Evolutionary conservation across 805 yeast species (phyloP).

Genomic region (Candida schatavii): DNA sequence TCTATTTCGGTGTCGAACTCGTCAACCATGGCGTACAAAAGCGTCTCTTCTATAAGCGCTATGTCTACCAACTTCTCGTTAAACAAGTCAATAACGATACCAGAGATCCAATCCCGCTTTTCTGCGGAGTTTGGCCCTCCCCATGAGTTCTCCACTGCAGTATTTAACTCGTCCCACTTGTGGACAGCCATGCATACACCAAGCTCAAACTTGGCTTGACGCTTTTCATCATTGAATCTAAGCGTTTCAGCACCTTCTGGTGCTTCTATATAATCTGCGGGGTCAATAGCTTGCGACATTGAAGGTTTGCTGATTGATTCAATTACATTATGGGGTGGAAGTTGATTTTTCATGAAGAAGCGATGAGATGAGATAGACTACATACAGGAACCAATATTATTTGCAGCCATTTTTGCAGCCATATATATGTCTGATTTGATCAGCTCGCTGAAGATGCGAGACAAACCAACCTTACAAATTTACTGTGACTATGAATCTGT

Average conservation of each 20-base stretch:
- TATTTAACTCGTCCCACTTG: constrained; percentile 81
- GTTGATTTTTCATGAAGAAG: too few species aligned
- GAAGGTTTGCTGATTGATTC: too few species aligned
- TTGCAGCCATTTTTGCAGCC: neutral
- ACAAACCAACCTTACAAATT: too few species aligned
- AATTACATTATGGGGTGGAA: too few species aligned
- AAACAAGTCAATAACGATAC: constrained; percentile 77
- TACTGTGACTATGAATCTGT: too few species aligned
- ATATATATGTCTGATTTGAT: too few species aligned
- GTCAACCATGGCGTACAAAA: constrained; percentile 87
- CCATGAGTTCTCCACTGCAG: constrained; percentile 92
- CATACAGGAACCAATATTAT: neutral
- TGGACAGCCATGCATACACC: constrained; percentile 92
- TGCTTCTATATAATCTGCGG: constrained; percentile 55
- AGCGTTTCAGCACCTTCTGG: constrained; percentile 37
- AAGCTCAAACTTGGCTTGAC: constrained; percentile 83
- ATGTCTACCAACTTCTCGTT: constrained; percentile 66
- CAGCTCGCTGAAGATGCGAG: too few species aligned
- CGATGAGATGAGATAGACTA: constrained; percentile 7
- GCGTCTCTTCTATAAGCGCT: constrained; percentile 76
- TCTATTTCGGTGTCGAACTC: constrained; percentile 89
- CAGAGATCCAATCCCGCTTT: constrained; percentile 94
- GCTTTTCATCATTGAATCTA: constrained; percentile 53
- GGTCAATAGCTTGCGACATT: constrained; percentile 26
- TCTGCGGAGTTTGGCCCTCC: constrained; percentile 92